Conservation (phyloP, 345 rosid species). For the Eucalyptus dawsonii region DNA sequence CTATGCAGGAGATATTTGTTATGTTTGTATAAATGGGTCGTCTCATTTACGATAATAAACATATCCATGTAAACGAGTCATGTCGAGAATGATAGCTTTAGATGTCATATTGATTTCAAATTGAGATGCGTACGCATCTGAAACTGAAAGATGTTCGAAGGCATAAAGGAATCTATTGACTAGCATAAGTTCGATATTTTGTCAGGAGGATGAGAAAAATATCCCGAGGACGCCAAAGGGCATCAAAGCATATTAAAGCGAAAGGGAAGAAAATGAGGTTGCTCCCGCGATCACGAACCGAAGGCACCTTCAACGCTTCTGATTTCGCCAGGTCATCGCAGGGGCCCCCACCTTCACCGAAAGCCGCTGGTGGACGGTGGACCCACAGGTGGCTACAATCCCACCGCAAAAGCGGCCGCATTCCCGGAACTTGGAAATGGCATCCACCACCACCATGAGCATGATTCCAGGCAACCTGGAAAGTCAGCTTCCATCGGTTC, state of each 20-base stretch:
- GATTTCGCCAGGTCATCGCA: background rate
- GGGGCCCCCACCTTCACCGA: background rate
- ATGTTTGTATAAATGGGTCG: background rate
- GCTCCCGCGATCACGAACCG: background rate
- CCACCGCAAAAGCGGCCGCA: background rate
- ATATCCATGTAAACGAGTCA: rapidly evolving
- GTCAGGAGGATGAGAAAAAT: background rate
- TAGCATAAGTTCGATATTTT: background rate
- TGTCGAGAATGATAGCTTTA: rapidly evolving
- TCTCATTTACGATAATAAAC: background rate
- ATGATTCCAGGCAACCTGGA: no score
- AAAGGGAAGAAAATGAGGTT: background rate
- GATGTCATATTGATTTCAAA: background rate
- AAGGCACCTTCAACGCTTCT: background rate
- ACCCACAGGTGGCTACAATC: background rate
- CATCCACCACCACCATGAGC: background rate
- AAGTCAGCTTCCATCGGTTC: no score
- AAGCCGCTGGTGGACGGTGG: background rate
- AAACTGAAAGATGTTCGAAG: background rate
- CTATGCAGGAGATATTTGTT: background rate
- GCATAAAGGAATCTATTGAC: background rate
- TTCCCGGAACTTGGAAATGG: background rate
- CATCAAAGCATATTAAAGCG: background rate
- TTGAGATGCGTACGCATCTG: background rate
- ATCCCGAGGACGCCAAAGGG: background rate